Evolutionary conservation across 768 basidiomycete species (phyloP).

Genomic region (Suillus fuscotomentosus): DNA sequence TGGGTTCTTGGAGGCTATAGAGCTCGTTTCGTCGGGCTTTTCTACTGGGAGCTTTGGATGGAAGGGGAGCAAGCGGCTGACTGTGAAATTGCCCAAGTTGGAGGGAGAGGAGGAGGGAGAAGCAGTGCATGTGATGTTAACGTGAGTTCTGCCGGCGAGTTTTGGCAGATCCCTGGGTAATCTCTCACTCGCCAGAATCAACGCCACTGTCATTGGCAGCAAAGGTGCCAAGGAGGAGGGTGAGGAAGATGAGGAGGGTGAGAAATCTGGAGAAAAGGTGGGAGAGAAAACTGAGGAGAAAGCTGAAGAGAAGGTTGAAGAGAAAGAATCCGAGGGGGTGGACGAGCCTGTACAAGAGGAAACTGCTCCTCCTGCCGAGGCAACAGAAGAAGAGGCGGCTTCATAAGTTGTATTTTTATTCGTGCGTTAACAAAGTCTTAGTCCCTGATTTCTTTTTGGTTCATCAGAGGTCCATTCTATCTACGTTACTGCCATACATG

Average conservation of each 20-base stretch:
- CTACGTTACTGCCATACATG: not conserved
- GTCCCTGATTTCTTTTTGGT: not conserved
- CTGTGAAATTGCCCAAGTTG: conserved; percentile 56
- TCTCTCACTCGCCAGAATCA: conserved; percentile 48
- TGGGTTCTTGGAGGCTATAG: conserved; percentile 57
- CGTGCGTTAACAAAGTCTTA: not conserved
- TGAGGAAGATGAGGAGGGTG: conserved; percentile 35
- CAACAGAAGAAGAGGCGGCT: conserved; percentile 8
- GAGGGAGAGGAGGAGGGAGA: conserved; percentile 52
- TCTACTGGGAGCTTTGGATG: conserved; percentile 80
- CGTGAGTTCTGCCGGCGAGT: conserved; percentile 45
- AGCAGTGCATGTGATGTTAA: conserved; percentile 71
- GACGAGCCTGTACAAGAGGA: conserved; percentile 23
- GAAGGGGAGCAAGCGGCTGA: conserved; percentile 73
- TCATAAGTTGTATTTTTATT: conserved; percentile 5
- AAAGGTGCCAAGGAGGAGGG: conserved; percentile 47
- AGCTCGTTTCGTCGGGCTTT: conserved; percentile 60
- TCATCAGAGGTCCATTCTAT: not conserved
- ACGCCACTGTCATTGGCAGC: conserved; percentile 74
- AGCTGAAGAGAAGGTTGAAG: conserved; percentile 28
- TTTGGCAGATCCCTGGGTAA: not conserved
- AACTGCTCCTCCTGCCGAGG: conserved; percentile 12
- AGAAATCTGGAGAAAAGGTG: conserved; percentile 21
- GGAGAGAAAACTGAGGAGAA: conserved; percentile 21
- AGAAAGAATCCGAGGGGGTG: conserved; percentile 17